Percentiles rank a stretch among this genome's conserved stretches.
phyloP scores from a whole-genome alignment of 192 early-diverging fungal genomes.

The Podila epigama region DNA sequence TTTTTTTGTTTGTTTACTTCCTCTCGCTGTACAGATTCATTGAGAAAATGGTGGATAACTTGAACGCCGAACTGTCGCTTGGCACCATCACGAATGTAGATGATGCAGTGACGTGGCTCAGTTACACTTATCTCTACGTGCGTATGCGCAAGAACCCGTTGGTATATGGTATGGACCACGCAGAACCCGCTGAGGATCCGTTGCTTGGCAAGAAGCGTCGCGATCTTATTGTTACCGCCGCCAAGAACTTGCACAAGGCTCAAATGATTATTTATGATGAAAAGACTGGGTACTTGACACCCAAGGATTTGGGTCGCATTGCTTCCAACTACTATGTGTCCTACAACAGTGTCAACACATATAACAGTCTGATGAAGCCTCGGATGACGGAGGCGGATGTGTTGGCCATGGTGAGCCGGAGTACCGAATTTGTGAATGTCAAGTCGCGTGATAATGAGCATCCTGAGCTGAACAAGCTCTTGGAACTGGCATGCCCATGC shows the following conservation, averaged over 20 bases:
- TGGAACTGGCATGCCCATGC: conserved; percentile 81
- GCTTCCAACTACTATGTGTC: conserved; percentile 93
- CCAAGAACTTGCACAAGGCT: conserved; percentile 73
- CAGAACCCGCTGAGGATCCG: conserved; percentile 81
- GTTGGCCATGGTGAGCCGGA: conserved; percentile 85
- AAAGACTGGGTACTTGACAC: conserved; percentile 79
- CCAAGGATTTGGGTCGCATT: conserved; percentile 94
- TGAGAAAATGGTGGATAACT: conserved; percentile 85
- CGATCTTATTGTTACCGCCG: conserved; percentile 83
- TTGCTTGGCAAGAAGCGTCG: conserved; percentile 78
- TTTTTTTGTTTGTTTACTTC: too few relatives aligned
- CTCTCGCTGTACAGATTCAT: too few relatives aligned
- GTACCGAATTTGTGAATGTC: conserved; percentile 95
- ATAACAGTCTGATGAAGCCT: conserved; percentile 86
- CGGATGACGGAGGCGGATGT: conserved; percentile 95
- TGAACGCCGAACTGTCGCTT: conserved; percentile 96
- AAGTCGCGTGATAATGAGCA: conserved; percentile 91
- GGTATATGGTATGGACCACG: conserved; percentile 88
- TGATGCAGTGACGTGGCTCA: conserved; percentile 96
- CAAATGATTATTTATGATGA: conserved; percentile 96
- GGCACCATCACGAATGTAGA: conserved; percentile 96
- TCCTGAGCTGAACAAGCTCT: conserved; percentile 74
- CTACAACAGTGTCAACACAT: conserved; percentile 85
- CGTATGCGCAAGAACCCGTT: conserved; percentile 97
- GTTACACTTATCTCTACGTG: conserved; percentile 96